Conservation (phyloP, 2,329 filamentous ascomycete species). For the Thelonectria rubi region DNA sequence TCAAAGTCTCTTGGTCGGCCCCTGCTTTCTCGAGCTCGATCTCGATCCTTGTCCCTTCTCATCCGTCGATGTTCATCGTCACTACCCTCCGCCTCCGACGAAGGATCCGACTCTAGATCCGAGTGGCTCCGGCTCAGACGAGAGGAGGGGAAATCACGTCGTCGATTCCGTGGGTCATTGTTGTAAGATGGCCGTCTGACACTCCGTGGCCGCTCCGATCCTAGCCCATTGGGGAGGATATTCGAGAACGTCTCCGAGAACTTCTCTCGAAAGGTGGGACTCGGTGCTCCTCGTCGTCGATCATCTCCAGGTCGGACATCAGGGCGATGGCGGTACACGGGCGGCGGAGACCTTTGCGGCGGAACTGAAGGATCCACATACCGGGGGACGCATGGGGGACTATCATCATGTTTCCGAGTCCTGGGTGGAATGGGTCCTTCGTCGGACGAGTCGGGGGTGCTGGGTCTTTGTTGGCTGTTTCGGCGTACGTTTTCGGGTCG, state of each 20-base stretch:
- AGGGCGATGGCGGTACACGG: constrained; percentile 46
- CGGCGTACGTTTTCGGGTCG: constrained; percentile 50
- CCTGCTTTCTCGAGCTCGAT: constrained; percentile 43
- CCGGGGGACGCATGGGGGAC: constrained; percentile 34
- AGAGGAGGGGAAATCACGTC: constrained; percentile 53
- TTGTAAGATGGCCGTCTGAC: constrained; percentile 47
- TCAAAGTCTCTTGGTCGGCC: constrained; percentile 51
- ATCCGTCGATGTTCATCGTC: constrained; percentile 45
- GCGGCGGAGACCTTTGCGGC: constrained; percentile 43
- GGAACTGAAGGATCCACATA: constrained; percentile 10
- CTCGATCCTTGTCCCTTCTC: constrained; percentile 44
- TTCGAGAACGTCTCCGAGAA: constrained; percentile 56
- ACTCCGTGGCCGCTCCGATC: constrained; percentile 49
- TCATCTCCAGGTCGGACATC: constrained; percentile 50
- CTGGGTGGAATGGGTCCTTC: constrained; percentile 48
- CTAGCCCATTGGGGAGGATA: constrained; percentile 52
- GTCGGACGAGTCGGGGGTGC: constrained; percentile 54
- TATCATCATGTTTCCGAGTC: constrained; percentile 37
- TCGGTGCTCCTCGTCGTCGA: constrained; percentile 48
- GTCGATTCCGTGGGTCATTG: constrained; percentile 46
- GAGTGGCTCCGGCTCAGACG: constrained; percentile 54
- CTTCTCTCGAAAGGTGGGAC: constrained; percentile 55
- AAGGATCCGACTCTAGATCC: constrained; percentile 50
- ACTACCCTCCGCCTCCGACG: constrained; percentile 47
- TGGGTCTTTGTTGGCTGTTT: constrained; percentile 60